Evolutionary conservation across 148 eudicot species (phyloP), one percentile per base, ranked within the genome.

Genomic region (Talinum fruticosum): DNA sequence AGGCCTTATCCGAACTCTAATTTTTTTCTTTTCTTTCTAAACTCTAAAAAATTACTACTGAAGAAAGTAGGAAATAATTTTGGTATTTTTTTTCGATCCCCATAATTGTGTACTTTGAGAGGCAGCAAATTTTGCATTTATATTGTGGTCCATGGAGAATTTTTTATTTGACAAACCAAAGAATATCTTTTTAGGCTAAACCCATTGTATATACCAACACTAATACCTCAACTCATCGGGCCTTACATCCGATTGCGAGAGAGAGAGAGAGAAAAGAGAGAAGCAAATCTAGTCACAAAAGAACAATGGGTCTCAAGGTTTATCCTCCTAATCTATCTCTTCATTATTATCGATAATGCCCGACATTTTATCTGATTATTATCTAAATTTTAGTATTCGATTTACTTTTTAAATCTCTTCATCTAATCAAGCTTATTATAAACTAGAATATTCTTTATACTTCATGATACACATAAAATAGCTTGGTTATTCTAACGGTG

Each of bases 291-390:
- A 77, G 7, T 35, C 67, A 37, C 66, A 53, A n/a, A 30, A 19
- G 70, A 59, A 18, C 69, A 38, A 79, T 79, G 82, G 73, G 45
- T 74, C 74, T 74, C 62, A 75, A 79, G 82, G 82, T 79, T 74
- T 3, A 54, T 5, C 53, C 36, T 54, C 51, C 49, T 66, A 7
- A 33, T 36, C 41, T 2, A 29, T 2, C 1, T 44, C 47, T 13
- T 61, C 23, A 16, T 64, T 23, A 30, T 19, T n/a, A 21, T 49
- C 72, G 16, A 29, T 51, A 28, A 24, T 73, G 21, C 32, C 21
- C 28, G 21, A 5, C 10, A n/a, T 12, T 53, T 37, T 26, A 30
- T 19, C 15, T 3, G 57, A 13, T 5, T 23, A 21, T 41, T 18
- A 28, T 18, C 45, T n/a, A 23, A 12, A 30, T 44, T 61, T 30